Base-by-base conservation (phyloP, 1,139 yeast genomes). In the Protomyces pachydermus region DNA sequence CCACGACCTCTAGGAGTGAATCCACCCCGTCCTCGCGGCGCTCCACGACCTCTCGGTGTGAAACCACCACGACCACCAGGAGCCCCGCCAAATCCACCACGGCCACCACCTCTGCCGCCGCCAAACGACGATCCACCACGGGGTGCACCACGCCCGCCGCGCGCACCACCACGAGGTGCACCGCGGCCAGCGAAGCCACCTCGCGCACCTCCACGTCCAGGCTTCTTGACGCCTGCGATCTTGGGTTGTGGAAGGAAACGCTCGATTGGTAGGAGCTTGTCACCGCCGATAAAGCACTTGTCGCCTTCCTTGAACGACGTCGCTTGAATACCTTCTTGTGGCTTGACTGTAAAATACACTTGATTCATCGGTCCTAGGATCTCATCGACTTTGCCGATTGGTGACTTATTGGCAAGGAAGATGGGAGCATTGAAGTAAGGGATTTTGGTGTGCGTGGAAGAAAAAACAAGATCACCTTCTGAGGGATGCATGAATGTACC, bases 391-490 rank as follows among this genome's bases (percentile, higher is more conserved):
- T 95, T 95, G 72, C 99, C 99, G 64, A 95, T 86, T 74, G 88
- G 95, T 37, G 96, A 88, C 81, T 78, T 78, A 82, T 93, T 93
- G 76, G 93, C 98, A 71, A 93, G 83, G 76, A 87, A 95, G 74
- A 95, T 91, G 75, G 98, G 98, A 35, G 99, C 99, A 79, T 95
- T 95, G 83, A 95, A 95, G 77, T 93, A 95, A 72, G 99, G 99
- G 70, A 95, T 82, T 80, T 93, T 93, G 67, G 89, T 84, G 77
- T 93, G 93, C 73, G 88, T 88, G 58, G 97, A 90, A 74, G 93
- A 90, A 80, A 98, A 93, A 65, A 95, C 96, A 74, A 95, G 88
- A 74, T 95, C 98, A 67, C 97, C 97, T 78, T 95, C 99, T 76
- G 97, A 91, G 14, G 95, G 82, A 76, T 91, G 96, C 77, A 90